Base-by-base conservation (phyloP, 176 grass and related monocot genomes). In the Carex parvula region DNA sequence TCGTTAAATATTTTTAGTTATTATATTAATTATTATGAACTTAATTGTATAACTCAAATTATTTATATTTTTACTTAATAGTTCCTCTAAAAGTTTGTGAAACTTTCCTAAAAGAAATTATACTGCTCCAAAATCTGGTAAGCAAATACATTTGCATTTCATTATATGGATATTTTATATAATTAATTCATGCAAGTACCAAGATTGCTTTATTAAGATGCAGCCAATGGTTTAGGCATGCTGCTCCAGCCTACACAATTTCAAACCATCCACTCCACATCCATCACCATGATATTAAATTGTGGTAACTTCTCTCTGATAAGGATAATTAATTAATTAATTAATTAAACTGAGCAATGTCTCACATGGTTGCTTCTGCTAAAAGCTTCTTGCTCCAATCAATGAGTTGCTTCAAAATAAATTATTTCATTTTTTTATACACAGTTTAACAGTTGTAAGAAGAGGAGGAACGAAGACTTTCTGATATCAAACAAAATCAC, bases 381-480 rank as follows among this genome's bases (percentile, higher is more conserved):
- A 16, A 77, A 77, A 56, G 72, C 30, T 77, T 56, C n/a, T 16
- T 76, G 14, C 72, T 77, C 72, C 72, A 77, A 77, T 77, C 22
- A 32, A 29, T 77, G 21, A 54, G 72, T 55, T 77, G 72, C 72
- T 77, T 77, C 48, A 55, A 77, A 55, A 56, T 55, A 3, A 55
- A 15, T 70, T 56, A 54, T 15, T 70, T 76, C 48, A 22, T 55
- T 48, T 13, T 1, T 55, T 53, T 75, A 41, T 41, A 18, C 1
- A 70, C 10, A 74, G 4, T 53, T 22, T n/a, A 54, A 26, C 12
- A 6, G n/a, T 54, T 21, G 54, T 29, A 30, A 54, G 21, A 55
- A 37, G 3, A 54, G 71, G 4, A 76, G 0, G 3, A 16, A 54
- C 22, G 13, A 1, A 54, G 46, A 54, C 46, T 76, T 48, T 42